Evolutionary conservation across 2,329 filamentous ascomycete species (phyloP), one percentile per base, ranked within the genome.

Genomic region (Gaeumannomyces tritici): DNA sequence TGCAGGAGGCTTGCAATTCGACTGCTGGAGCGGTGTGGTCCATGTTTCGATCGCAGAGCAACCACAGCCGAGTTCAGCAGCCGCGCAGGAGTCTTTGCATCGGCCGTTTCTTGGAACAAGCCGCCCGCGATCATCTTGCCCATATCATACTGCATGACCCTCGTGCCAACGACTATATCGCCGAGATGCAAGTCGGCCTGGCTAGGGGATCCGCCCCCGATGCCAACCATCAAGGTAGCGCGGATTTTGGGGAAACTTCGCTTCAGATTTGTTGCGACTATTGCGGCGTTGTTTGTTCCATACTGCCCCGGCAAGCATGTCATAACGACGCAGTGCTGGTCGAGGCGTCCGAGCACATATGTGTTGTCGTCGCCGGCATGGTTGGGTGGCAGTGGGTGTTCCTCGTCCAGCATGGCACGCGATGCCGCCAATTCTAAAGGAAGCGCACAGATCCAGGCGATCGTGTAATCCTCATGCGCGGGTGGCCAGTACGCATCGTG

Each of bases 191-290:
- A 70, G 24, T 77, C 73, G 28, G 72, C 65, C 8, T 69, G 0
- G 58, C 64, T 78, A 64, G 75, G 75, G 0, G 69, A 73, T 7
- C 74, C 75, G 6, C 74, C 74, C 0, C 69, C 73, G 4, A 74
- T 70, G 29, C 73, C 73, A 2, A 75, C 73, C 64, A 76, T 67
- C 6, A 75, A 55, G 1, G 69, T 68, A 11, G 73, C 62, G 21
- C 66, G 62, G 6, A 76, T 57, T 4, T 69, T 68, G 0, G 68
- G 66, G 55, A 73, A 75, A 59, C 65, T 73, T 4, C 61, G 65
- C 0, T 71, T 42, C 67, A 75, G 70, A 35, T 70, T 62, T 13
- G 56, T 65, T 0, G 68, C 72, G 3, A 72, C 72, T 9, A 21
- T 65, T 1, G 71, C 69, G 1, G 72, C 71, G 27, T 62, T 66